Conservation (phyloP, 768 basidiomycete genomes). For the Mycena alexandri region DNA sequence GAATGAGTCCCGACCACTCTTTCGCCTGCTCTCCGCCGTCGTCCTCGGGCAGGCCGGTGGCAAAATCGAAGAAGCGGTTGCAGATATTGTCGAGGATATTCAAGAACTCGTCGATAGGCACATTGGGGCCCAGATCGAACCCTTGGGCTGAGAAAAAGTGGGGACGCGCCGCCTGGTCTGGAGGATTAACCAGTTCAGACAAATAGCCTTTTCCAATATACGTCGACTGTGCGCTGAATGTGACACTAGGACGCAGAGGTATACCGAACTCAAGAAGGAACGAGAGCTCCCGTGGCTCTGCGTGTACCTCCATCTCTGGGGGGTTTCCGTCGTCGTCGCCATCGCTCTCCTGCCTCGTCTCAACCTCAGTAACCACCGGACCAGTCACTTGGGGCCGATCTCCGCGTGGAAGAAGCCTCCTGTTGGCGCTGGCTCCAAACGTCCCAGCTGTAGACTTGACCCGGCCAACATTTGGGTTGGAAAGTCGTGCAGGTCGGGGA, state of each 20-base stretch:
- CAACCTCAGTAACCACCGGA: background rate
- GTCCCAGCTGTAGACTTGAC: background rate
- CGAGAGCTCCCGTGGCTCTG: constrained; percentile 8
- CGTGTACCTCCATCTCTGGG: constrained; percentile 5
- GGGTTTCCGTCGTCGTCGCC: constrained; percentile 15
- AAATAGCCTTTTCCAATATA: constrained; percentile 75
- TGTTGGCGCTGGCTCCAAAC: background rate
- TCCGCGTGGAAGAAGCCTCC: constrained; percentile 19
- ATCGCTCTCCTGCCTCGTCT: constrained; percentile 19
- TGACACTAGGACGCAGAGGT: constrained; percentile 58
- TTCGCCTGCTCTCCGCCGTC: constrained; percentile 45
- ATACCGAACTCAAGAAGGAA: constrained; percentile 67
- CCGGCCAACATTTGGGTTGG: background rate
- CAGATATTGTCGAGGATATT: constrained; percentile 59
- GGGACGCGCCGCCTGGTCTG: constrained; percentile 49
- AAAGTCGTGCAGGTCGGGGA: background rate
- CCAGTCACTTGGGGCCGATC: constrained; percentile 1
- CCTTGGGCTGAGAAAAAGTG: constrained; percentile 50
- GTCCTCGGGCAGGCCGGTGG: constrained; percentile 52
- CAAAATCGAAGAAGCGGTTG: constrained; percentile 57
- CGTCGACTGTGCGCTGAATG: constrained; percentile 60
- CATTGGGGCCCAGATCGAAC: constrained; percentile 58
- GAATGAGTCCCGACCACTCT: constrained; percentile 57
- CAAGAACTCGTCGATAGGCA: constrained; percentile 59
- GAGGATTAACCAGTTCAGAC: constrained; percentile 62